Conservation (phyloP, 208 protist genomes). For the Trypanosoma theileri region DNA sequence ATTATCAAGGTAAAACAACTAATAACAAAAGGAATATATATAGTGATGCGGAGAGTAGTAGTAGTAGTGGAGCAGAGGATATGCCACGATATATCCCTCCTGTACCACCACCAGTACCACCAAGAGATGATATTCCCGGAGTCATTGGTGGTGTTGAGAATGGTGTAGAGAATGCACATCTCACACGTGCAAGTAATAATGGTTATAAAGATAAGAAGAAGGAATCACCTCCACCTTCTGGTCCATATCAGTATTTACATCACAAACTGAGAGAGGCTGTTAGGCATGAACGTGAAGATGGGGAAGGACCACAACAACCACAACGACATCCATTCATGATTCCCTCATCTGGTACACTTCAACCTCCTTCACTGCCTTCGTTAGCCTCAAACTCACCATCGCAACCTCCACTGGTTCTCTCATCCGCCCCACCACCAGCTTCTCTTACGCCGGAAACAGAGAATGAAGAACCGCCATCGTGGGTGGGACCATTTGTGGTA, state of each 20-base stretch:
- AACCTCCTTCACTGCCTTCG: too few species aligned
- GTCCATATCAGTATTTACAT: conserved; percentile 60
- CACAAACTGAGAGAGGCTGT: not conserved
- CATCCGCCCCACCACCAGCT: too few species aligned
- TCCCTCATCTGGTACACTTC: too few species aligned
- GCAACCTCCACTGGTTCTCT: too few species aligned
- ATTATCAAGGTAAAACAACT: too few species aligned
- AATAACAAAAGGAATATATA: not conserved
- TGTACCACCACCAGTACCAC: conserved; percentile 23
- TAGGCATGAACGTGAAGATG: too few species aligned
- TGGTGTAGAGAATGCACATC: not conserved
- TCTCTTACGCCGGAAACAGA: too few species aligned
- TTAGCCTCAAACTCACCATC: too few species aligned
- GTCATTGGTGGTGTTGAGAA: conserved; percentile 6
- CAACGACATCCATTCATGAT: too few species aligned
- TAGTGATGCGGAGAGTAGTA: not conserved
- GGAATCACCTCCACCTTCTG: conserved; percentile 7
- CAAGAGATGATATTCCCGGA: conserved; percentile 3
- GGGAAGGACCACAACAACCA: too few species aligned
- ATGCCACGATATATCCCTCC: conserved; percentile 9
- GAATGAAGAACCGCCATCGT: conserved; percentile 7
- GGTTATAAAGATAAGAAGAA: not conserved
- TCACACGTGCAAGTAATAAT: too few species aligned
- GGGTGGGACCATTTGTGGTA: conserved; percentile 52
- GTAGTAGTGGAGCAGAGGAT: not conserved